Evolutionary conservation across 1,139 yeast genomes (phyloP).

Genomic region (Blastobotrys aristatus): DNA sequence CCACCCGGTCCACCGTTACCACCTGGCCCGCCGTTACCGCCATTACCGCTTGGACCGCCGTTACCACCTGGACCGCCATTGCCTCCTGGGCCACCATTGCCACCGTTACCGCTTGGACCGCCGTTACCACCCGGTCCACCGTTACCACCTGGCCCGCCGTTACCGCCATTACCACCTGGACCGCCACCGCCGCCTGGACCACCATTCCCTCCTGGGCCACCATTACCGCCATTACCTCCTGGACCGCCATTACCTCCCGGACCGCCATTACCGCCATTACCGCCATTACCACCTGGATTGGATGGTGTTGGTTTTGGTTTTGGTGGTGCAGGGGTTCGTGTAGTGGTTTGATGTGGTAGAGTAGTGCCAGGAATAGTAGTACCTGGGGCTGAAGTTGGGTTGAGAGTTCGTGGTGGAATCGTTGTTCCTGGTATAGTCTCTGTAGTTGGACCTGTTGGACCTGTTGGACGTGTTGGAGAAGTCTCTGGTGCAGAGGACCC

Average conservation of each 20-base stretch:
- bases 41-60: conserved; percentile 3
- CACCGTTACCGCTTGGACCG: not conserved
- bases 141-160: not conserved
- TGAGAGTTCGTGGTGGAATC: conserved; percentile 17
- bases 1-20: conserved; percentile 3
- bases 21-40: conserved; percentile 1
- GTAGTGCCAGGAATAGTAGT: not conserved
- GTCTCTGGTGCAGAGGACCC: not conserved
- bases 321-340: not conserved
- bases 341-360: too few relatives aligned
- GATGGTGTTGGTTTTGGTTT: not conserved
- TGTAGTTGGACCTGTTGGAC: not conserved
- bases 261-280: conserved; percentile 3
- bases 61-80: conserved; percentile 4
- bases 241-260: conserved; percentile 4
- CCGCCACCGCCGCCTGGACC: conserved; percentile 2
- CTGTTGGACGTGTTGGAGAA: not conserved
- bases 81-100: not conserved
- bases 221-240: conserved; percentile 5
- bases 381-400: not conserved
- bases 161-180: conserved; percentile 1
- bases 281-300: not conserved
- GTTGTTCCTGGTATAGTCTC: conserved; percentile 10
- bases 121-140: conserved; percentile 6
- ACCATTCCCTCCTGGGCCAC: conserved; percentile 8